A percentile compares a stretch with the other conserved stretches of the same genome.
phyloP scores from a whole-genome alignment of 148 eudicot species.

The Dianthus caryophyllus region DNA sequence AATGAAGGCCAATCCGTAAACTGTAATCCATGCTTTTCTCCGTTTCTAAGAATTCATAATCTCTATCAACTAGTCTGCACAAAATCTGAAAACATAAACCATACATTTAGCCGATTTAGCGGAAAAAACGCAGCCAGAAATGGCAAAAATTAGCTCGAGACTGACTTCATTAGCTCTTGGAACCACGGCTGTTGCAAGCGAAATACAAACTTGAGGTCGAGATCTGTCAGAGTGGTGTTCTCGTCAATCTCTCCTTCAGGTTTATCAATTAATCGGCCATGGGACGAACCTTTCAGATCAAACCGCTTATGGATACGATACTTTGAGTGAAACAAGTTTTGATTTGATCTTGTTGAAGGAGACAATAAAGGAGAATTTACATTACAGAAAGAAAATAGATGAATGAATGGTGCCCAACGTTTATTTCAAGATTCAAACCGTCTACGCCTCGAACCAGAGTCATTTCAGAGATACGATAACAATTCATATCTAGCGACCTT shows the following conservation, averaged over 20 bases:
- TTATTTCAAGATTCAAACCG: no score
- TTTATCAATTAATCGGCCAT: slow-evolving; percentile 80
- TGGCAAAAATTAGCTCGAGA: slow-evolving; percentile 9
- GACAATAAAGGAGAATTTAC: slow-evolving; percentile 3
- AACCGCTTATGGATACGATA: slow-evolving; percentile 87
- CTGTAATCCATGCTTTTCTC: slow-evolving; percentile 47
- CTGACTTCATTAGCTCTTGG: slow-evolving; percentile 86
- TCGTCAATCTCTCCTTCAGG: slow-evolving; percentile 92
- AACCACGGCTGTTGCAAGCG: slow-evolving; percentile 76
- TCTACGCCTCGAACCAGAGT: no score
- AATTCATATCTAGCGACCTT: no score
- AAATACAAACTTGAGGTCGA: slow-evolving; percentile 84
- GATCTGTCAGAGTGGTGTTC: slow-evolving; percentile 92
- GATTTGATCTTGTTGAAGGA: background rate
- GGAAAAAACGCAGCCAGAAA: slow-evolving; percentile 3
- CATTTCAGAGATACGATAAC: no score
- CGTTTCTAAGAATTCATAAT: slow-evolving; percentile 46
- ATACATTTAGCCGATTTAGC: background rate
- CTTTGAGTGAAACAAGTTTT: slow-evolving; percentile 78
- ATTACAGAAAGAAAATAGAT: background rate
- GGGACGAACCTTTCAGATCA: slow-evolving; percentile 91
- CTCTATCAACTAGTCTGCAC: slow-evolving; percentile 42
- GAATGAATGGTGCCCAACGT: no score
- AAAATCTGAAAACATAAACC: background rate
- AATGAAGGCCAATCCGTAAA: slow-evolving; percentile 43